These are phyloP conservation scores for Trypanosoma lewisi DNA, from an alignment of 208 protist genomes.

Conservation along the genomic window DNA sequence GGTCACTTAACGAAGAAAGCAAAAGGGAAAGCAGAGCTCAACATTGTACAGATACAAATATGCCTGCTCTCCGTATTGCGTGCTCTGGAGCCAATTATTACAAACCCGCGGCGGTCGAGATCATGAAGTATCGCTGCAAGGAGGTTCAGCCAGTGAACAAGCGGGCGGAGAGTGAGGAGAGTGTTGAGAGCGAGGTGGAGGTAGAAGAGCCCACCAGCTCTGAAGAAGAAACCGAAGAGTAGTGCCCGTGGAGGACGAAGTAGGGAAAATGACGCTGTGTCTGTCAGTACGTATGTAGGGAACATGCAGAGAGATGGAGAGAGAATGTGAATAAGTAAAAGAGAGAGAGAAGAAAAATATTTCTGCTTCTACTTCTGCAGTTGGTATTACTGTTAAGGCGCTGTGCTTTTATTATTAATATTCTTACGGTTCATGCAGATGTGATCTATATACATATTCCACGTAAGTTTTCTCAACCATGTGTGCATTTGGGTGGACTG, in stretches of 20 bases:
- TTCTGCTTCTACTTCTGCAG: no score
- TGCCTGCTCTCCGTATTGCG: conserved; percentile 74
- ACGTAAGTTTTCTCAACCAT: no score
- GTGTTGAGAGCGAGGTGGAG: conserved; percentile 18
- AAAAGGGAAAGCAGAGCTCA: background rate
- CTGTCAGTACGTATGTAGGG: background rate
- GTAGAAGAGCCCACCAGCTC: conserved; percentile 8
- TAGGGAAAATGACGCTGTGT: no score
- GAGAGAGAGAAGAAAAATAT: no score
- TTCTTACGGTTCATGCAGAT: no score
- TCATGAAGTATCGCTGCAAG: conserved; percentile 73
- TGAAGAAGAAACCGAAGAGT: conserved; percentile 12
- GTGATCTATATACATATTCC: no score
- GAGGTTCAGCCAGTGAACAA: conserved; percentile 60
- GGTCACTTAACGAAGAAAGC: background rate
- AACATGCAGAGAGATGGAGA: background rate
- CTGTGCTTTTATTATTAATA: no score
- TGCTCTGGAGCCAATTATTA: conserved; percentile 71
- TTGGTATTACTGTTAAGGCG: no score
- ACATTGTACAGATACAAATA: conserved; percentile 9
- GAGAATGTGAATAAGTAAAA: no score
- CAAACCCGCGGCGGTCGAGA: conserved; percentile 47
- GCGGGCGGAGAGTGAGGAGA: conserved; percentile 15
- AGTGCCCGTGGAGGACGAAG: background rate
- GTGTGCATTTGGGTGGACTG: no score